phyloP scores from a whole-genome alignment of 768 basidiomycete genomes.

The Lepiota venenata region DNA sequence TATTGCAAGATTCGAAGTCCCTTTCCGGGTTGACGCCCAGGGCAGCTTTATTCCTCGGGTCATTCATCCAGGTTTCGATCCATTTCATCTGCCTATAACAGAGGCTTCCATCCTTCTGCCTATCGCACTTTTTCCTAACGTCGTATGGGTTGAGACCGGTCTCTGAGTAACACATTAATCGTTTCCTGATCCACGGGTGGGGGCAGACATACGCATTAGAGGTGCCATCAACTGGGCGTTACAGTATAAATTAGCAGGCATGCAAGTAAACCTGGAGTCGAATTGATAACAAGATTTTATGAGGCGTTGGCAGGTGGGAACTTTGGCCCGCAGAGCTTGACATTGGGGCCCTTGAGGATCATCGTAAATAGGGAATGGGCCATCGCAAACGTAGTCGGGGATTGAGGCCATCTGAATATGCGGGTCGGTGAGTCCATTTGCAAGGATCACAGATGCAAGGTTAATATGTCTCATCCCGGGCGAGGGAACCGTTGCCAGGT shows the following conservation, averaged over 20 bases:
- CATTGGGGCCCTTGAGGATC: constrained; percentile 69
- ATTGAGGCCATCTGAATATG: constrained; percentile 76
- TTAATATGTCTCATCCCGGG: constrained; percentile 69
- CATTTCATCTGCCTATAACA: constrained; percentile 82
- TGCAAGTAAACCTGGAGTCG: constrained; percentile 59
- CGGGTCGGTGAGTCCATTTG: constrained; percentile 85
- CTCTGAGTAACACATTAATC: constrained; percentile 31
- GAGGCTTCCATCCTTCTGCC: constrained; percentile 60
- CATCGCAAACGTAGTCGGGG: constrained; percentile 80
- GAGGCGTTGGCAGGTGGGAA: constrained; percentile 71
- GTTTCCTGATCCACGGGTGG: background rate
- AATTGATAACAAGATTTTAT: constrained; percentile 68
- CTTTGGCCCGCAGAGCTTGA: constrained; percentile 54
- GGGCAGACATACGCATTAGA: constrained; percentile 54
- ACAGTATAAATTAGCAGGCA: constrained; percentile 79
- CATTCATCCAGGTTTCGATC: constrained; percentile 89
- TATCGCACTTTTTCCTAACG: constrained; percentile 74
- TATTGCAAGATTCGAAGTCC: constrained; percentile 71
- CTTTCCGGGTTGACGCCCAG: constrained; percentile 65
- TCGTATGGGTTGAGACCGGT: constrained; percentile 89
- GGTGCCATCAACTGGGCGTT: constrained; percentile 68
- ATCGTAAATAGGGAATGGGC: constrained; percentile 79
- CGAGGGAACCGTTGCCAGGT: constrained; percentile 38
- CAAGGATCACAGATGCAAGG: constrained; percentile 80
- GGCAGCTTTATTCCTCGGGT: constrained; percentile 68